These are phyloP conservation scores for Backusella luteola DNA, from an alignment of 192 early-diverging fungal genomes.

Conservation along the genomic window DNA sequence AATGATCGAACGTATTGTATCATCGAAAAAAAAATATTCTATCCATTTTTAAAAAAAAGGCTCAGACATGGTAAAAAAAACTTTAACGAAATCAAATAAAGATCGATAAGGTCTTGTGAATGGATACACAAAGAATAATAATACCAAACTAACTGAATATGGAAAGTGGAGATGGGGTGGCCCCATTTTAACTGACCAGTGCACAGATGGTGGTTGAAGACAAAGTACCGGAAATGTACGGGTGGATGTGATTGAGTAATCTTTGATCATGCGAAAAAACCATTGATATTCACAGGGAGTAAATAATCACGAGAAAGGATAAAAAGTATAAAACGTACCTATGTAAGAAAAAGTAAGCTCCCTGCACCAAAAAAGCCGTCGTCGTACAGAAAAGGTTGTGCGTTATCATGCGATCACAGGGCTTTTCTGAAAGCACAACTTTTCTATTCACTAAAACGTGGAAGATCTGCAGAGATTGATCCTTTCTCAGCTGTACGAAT, in stretches of 20 bases:
- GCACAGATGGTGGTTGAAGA: background rate
- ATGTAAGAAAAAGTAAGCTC: background rate
- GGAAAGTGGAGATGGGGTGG: slow-evolving; percentile 11
- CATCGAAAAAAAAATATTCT: background rate
- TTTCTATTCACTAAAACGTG: slow-evolving; percentile 7
- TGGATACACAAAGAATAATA: background rate
- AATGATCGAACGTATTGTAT: background rate
- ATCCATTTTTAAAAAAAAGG: background rate
- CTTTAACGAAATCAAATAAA: background rate
- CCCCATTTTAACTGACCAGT: background rate
- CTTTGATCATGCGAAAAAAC: slow-evolving; percentile 1
- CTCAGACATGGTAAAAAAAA: background rate
- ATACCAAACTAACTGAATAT: background rate
- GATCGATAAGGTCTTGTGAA: slow-evolving; percentile 17
- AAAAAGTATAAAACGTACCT: background rate
- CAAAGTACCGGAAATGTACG: background rate
- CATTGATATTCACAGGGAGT: slow-evolving; percentile 12
- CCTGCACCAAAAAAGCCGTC: slow-evolving; percentile 1
- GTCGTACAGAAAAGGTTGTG: slow-evolving; percentile 5
- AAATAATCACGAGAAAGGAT: background rate
- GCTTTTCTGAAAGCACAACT: background rate
- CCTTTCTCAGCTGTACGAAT: background rate
- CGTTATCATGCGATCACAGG: slow-evolving; percentile 13
- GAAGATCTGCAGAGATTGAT: slow-evolving; percentile 17
- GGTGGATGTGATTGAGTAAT: background rate